Evolutionary conservation across 2,329 filamentous ascomycete genomes (phyloP), one percentile per base, ranked within the genome.

Genomic region (Talaromyces islandicus): DNA sequence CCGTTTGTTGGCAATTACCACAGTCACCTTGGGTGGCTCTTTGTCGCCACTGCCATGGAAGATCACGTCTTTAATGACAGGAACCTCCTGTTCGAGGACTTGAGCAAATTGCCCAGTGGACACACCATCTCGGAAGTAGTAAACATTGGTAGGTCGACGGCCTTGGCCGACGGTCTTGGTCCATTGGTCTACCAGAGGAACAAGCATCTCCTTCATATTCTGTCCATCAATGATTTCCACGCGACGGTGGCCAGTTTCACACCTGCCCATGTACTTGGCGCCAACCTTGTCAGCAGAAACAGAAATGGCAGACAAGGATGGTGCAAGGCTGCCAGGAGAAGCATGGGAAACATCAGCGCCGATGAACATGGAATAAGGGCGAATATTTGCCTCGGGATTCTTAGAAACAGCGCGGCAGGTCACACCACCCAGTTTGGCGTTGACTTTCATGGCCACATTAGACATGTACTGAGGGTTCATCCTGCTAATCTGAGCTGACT

Each of bases 391-490:
- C 64, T 70, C 41, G 69, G 70, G 51, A 72, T 80, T 57, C 78
- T 70, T 71, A 2, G 76, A 70, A n/a, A 80, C 67, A 2, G 78
- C 80, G 56, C 79, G 74, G 62, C 77, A 87, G 0, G 91, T 97
- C 0, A 85, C 83, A 6, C 94, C 94, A 14, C 94, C 94, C 2
- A 99, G 83, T 78, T 99, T 99, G 3, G 91, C 89, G 68, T 99
- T 97, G 65, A 99, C 86, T 78, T 99, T 99, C 91, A 99, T 94
- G 64, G 87, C 84, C 0, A 99, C 91, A 63, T 99, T 99, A 0
- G 90, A 94, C 68, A 90, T 88, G 75, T 97, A 97, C 68, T 99
- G 94, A 0, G 83, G 82, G 24, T 89, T 85, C 17, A 84, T 85
- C 71, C 88, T 88, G 41, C 77, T 68, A 0, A 93, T 89, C 61